phyloP scores from a whole-genome alignment of 768 basidiomycete genomes.

The Naematelia aurantialba region DNA sequence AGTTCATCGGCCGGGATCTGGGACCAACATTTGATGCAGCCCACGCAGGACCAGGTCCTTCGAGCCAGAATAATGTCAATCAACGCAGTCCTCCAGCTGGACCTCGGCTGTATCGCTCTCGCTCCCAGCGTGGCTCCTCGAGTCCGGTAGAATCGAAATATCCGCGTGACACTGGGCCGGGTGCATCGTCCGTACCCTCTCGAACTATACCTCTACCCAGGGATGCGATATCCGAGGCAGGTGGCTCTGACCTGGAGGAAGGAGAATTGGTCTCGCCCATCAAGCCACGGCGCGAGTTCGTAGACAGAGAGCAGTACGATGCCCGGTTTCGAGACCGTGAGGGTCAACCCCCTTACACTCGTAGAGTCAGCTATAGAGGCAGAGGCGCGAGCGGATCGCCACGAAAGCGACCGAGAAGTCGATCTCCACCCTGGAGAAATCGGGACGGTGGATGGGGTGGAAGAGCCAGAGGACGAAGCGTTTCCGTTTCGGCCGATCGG shows the following conservation, averaged over 20 bases:
- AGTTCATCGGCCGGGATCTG: constrained; percentile 1
- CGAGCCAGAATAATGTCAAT: background rate
- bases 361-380: background rate
- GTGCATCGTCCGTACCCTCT: constrained; percentile 6
- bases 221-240: constrained; percentile 7
- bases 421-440: background rate
- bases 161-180: background rate
- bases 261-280: constrained; percentile 35
- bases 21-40: background rate
- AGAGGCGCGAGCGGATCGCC: background rate
- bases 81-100: constrained; percentile 3
- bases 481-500: background rate
- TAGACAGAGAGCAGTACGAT: background rate
- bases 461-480: background rate
- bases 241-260: constrained; percentile 32
- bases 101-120: constrained; percentile 6
- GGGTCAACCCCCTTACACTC: background rate
- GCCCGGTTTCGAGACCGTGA: background rate
- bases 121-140: constrained; percentile 27
- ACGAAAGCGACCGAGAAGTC: background rate
- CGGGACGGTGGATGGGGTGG: background rate
- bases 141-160: constrained; percentile 12
- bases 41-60: constrained; percentile 4
- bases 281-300: background rate
- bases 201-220: constrained; percentile 6